These are phyloP conservation scores for Lentinula guzmanii DNA, from an alignment of 768 basidiomycete species.

Conservation along the genomic window DNA sequence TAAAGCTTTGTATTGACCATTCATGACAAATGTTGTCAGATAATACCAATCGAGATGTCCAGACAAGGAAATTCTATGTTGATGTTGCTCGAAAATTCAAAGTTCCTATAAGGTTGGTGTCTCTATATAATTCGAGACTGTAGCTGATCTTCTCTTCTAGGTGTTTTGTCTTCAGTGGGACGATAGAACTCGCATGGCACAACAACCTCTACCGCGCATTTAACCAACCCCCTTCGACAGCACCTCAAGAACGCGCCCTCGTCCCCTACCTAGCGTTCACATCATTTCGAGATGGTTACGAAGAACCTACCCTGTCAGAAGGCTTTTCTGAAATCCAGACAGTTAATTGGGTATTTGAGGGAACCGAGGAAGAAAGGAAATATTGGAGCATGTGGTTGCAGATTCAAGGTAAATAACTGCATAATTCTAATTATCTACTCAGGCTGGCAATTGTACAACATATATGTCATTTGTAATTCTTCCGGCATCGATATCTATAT, in stretches of 20 bases:
- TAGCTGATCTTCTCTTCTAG: conserved; percentile 24
- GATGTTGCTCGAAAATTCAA: conserved; percentile 52
- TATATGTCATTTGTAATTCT: background rate
- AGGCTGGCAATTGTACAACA: background rate
- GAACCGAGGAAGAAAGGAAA: conserved; percentile 60
- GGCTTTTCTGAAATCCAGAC: conserved; percentile 73
- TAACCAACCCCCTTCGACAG: conserved; percentile 42
- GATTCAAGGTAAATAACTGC: conserved; percentile 45
- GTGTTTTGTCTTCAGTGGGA: conserved; percentile 71
- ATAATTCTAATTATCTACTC: background rate
- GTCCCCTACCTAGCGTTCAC: conserved; percentile 58
- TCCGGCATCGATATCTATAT: background rate
- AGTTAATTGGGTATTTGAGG: conserved; percentile 79
- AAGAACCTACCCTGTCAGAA: conserved; percentile 62
- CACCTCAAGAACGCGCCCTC: conserved; percentile 36
- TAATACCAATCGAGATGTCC: conserved; percentile 76
- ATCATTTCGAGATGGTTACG: conserved; percentile 52
- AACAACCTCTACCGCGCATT: conserved; percentile 88
- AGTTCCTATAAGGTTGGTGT: conserved; percentile 48
- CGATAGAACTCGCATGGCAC: conserved; percentile 84
- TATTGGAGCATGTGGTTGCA: conserved; percentile 87
- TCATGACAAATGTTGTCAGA: conserved; percentile 38
- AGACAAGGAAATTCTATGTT: conserved; percentile 67
- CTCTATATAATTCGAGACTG: background rate
- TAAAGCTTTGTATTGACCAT: conserved; percentile 2